Base-by-base conservation (phyloP, 2,329 filamentous ascomycete species). In the Aspergillus ruber region DNA sequence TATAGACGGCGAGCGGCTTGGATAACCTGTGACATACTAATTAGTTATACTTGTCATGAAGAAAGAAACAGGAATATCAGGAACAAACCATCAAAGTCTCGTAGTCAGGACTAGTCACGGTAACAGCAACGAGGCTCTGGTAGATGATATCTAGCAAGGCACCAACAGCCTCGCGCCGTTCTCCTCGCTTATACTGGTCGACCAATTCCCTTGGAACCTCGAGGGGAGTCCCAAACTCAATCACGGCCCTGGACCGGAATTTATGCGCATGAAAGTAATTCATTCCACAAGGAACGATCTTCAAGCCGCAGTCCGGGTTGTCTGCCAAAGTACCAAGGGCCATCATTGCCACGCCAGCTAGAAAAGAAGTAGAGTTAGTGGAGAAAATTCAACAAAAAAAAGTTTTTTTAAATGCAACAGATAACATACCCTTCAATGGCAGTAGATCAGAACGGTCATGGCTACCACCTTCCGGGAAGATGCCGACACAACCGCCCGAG, bases 221-320 rank as follows among this genome's bases (percentile, higher is more conserved):
- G 53, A 97, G 84, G 0, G 93, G 90, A 21, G 82, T 84, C 7
- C 93, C 93, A 60, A 97, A 98, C 64, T 98, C 93, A 50, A 97
- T 84, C 4, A 98, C 91, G 32, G 91, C 93, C 64, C 93, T 82
- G 54, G 91, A 97, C 41, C 91, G 86, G 71, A 98, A 98, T 68
- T 97, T 98, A 77, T 98, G 91, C 0, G 91, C 88, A 69, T 97
- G 91, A 72, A 98, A 98, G 71, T 98, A 98, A 70, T 98, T 98
- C 91, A 98, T 96, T 59, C 91, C 91, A 44, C 93, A 90, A 3
- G 93, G 93, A 20, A 98, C 88, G 59, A 98, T 96, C 69, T 90
- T 94, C 52, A 98, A 75, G 25, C 88, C 89, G 63, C 88, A 95
- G 54, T 91, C 79, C 2, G 90, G 90, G 52, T 90, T 83, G 48